Base-by-base conservation (phyloP, 306 rosid genomes). In the Pterocarpus santalinus region DNA sequence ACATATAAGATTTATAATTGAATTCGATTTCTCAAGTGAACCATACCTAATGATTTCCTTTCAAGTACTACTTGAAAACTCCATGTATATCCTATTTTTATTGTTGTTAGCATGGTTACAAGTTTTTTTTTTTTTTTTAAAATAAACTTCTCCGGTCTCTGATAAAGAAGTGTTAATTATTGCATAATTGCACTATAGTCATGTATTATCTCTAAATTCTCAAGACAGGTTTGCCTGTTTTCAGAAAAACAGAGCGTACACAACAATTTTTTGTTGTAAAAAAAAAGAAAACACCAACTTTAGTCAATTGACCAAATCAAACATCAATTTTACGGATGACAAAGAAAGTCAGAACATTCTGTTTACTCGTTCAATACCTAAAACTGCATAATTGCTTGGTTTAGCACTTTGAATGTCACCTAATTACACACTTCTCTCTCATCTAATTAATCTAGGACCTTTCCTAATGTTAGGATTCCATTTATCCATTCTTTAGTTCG, bases 241-340 rank as follows among this genome's bases (percentile, higher is more conserved):
- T 49, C 28, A 30, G 41, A n/a, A 51, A 7, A 64, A 62, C 41
- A 63, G 2, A 38, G n/a, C 16, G 55, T 52, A 30, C 5, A 17
- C 14, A 41, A 0, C 12, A 28, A 5, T 5, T 44, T 7, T 67
- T 60, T 36, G 3, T 28, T 13, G 12, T 16, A 12, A 8, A 52
- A 28, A 4, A 46, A 47, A 35, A 79, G 9, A 14, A 51, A 10
- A 34, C n/a, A 12, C 15, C 72, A 80, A 56, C 8, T 14, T 69
- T 53, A 73, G 77, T 49, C 0, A 0, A 79, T 84, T 64, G 90
- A 88, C 91, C 82, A 70, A 77, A 72, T 88, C 91, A 88, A 72
- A 77, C 30, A 7, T 43, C 5, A 57, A 44, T 44, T 65, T 41
- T 9, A 16, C 36, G 69, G 30, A 34, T 58, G 5, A 55, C 7